phyloP scores from a whole-genome alignment of 2,329 filamentous ascomycete genomes.

The Pseudocercospora fuligena region DNA sequence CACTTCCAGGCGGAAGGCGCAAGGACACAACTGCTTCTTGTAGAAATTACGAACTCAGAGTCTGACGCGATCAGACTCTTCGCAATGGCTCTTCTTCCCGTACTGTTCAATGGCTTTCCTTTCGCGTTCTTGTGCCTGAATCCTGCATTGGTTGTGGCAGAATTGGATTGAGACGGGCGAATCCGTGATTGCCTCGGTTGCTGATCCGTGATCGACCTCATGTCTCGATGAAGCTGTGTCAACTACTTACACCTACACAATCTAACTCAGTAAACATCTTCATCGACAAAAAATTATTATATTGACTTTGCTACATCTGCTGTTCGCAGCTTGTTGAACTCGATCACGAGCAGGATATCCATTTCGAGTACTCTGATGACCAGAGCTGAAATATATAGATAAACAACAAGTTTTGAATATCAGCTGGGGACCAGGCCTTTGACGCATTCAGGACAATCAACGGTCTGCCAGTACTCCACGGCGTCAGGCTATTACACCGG shows the following conservation, averaged over 20 bases:
- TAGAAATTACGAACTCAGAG: neutral
- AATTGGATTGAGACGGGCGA: neutral
- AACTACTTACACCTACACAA: neutral
- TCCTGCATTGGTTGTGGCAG: neutral
- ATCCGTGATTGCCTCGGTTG: constrained; percentile 7
- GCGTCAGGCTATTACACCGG: too few species aligned
- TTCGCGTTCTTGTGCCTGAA: neutral
- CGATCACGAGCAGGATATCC: neutral
- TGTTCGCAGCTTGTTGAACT: neutral
- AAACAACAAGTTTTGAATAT: too few species aligned
- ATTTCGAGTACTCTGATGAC: neutral
- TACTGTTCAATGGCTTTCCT: too few species aligned
- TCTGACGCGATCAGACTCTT: neutral
- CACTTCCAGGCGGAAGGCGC: neutral
- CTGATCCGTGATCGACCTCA: constrained; percentile 3
- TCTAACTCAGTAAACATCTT: neutral
- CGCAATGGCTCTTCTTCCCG: neutral
- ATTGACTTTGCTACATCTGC: neutral
- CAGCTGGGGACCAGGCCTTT: too few species aligned
- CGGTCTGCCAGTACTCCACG: too few species aligned
- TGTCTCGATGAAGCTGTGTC: neutral
- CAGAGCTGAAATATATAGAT: too few species aligned
- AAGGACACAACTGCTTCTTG: neutral
- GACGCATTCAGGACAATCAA: too few species aligned
- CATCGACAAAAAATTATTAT: neutral